These are phyloP conservation scores for Backusella australiensis DNA, from an alignment of 192 early-diverging fungal species.

Conservation along the genomic window DNA sequence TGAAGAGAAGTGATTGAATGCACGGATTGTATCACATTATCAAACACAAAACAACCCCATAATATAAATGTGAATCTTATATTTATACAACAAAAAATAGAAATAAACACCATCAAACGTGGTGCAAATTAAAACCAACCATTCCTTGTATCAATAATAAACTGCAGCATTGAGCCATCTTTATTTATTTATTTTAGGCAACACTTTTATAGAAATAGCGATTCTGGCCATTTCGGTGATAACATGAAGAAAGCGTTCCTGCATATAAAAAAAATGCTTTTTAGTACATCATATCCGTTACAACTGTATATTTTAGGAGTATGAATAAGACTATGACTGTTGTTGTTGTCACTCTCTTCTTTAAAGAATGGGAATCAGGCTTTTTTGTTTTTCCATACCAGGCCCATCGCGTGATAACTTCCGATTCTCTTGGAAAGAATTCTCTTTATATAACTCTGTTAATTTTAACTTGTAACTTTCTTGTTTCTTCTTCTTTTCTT, in stretches of 20 bases:
- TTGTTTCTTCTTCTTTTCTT: background rate
- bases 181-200: background rate
- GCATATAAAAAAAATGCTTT: background rate
- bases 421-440: background rate
- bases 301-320: background rate
- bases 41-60: background rate
- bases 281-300: background rate
- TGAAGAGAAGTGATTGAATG: background rate
- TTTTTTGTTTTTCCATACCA: background rate
- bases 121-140: constrained; percentile 1
- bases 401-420: background rate
- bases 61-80: background rate
- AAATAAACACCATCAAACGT: background rate
- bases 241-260: background rate
- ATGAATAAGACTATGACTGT: background rate
- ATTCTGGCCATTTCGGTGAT: background rate
- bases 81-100: background rate
- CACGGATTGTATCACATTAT: background rate
- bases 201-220: background rate
- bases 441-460: background rate
- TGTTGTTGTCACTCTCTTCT: background rate
- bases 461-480: background rate
- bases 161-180: background rate
- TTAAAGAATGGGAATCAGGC: background rate
- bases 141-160: constrained; percentile 1